Evolutionary conservation across 352 stramenopile genomes (phyloP), one percentile per base, ranked within the genome.

Genomic region (Pythium grandisporangium): DNA sequence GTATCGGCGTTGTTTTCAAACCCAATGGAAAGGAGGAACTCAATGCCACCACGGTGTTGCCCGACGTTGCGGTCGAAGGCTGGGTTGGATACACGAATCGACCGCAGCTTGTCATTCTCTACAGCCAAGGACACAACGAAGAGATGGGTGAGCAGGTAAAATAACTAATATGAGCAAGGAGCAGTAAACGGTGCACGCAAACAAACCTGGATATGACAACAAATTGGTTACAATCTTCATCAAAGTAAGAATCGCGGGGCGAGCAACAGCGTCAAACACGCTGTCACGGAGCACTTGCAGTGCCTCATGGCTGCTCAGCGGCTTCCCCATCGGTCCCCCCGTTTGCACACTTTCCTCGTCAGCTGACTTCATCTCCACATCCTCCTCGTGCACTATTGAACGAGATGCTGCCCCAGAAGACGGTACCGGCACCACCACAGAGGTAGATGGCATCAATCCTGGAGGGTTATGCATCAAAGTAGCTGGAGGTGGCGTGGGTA

Each of bases 161-260:
- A 14, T 20, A 39, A 50, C n/a, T n/a, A n/a, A n/a, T n/a, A n/a
- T n/a, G n/a, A n/a, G n/a, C n/a, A n/a, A n/a, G n/a, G n/a, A n/a
- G n/a, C n/a, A n/a, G n/a, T n/a, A n/a, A n/a, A n/a, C n/a, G n/a
- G n/a, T n/a, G n/a, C n/a, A n/a, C n/a, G n/a, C n/a, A n/a, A n/a
- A n/a, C 39, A 14, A 61, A 92, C 81, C 78, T 66, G 68, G 73
- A 38, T 86, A 58, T 7, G 79, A 93, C 17, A 94, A 52, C 19
- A 94, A 60, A 42, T 93, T 94, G 10, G 75, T 72, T 36, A 93
- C 53, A 42, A 94, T 90, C 57, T 88, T 93, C 70, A 92, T 80
- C 25, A 95, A 48, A 16, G 76, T 92, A 26, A 53, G 57, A 22
- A 93, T 51, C n/a, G 77, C 61, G 2, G 40, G 51, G 11, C 58